Percentiles rank a stretch among this genome's conserved stretches.
Conservation (phyloP, 768 basidiomycete species). For the Lactarius pseudohatsudake region DNA sequence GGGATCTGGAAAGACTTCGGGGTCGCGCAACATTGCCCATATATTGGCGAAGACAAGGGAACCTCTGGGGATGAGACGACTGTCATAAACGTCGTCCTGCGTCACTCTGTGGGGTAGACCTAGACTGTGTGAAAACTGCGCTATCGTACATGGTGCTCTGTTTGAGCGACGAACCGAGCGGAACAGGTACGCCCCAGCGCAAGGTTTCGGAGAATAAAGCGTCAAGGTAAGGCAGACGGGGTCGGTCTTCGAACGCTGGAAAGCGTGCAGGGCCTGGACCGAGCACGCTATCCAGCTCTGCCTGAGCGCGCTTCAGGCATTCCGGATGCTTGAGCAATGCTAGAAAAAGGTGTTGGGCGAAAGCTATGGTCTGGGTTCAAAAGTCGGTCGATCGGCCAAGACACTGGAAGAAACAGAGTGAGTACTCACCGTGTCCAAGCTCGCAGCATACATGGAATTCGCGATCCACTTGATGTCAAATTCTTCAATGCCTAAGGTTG, state of each 20-base stretch:
- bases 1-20: slow-evolving; percentile 30
- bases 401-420: slow-evolving; percentile 16
- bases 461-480: slow-evolving; percentile 78
- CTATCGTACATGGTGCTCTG: neutral
- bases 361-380: slow-evolving; percentile 49
- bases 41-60: slow-evolving; percentile 64
- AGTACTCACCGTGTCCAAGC: slow-evolving; percentile 57
- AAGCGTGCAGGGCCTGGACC: slow-evolving; percentile 48
- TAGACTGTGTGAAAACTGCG: slow-evolving; percentile 30
- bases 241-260: slow-evolving; percentile 58
- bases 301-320: slow-evolving; percentile 51
- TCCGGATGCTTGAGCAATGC: slow-evolving; percentile 65
- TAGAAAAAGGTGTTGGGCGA: slow-evolving; percentile 60
- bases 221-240: slow-evolving; percentile 57
- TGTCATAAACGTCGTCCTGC: slow-evolving; percentile 64
- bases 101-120: slow-evolving; percentile 64
- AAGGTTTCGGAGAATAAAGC: slow-evolving; percentile 54
- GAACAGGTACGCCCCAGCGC: slow-evolving; percentile 59
- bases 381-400: slow-evolving; percentile 2
- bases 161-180: slow-evolving; percentile 45
- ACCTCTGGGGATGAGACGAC: slow-evolving; percentile 61
- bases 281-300: slow-evolving; percentile 62
- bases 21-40: slow-evolving; percentile 45
- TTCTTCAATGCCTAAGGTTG: slow-evolving; percentile 42
- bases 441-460: slow-evolving; percentile 75